Percentiles rank a stretch among this genome's conserved stretches.
Evolutionary conservation across 805 yeast species (phyloP).

Genomic region (Saccharomycopsis schoenii): DNA sequence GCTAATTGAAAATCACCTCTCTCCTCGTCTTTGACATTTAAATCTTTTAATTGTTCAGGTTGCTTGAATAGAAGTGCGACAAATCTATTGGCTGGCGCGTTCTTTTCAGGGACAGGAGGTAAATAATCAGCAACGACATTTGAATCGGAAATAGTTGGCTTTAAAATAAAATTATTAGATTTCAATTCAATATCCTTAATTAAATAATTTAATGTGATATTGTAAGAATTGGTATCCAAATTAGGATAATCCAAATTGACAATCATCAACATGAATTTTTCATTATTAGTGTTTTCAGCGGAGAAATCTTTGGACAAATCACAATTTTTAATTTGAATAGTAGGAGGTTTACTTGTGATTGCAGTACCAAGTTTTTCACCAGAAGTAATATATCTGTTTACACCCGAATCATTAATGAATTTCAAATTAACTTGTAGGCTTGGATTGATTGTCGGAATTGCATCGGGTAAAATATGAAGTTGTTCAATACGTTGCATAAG

Average conservation of each 20-base stretch:
- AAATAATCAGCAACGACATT: constrained; percentile 45
- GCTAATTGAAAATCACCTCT: constrained; percentile 64
- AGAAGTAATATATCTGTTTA: constrained; percentile 66
- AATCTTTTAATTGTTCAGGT: constrained; percentile 22
- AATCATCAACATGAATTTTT: constrained; percentile 63
- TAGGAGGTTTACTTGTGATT: constrained; percentile 70
- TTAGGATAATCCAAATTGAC: constrained; percentile 94
- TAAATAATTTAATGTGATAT: constrained; percentile 70
- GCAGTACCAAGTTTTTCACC: constrained; percentile 66
- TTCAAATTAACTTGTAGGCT: constrained; percentile 62
- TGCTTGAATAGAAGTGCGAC: constrained; percentile 90
- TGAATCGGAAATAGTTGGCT: constrained; percentile 28
- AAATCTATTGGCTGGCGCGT: constrained; percentile 72
- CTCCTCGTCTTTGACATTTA: constrained; percentile 21
- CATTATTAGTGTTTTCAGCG: constrained; percentile 30
- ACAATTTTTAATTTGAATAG: constrained; percentile 65
- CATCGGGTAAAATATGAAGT: constrained; percentile 81
- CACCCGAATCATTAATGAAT: constrained; percentile 60
- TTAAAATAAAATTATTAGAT: constrained; percentile 48
- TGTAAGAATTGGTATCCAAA: constrained; percentile 52
- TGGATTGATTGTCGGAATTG: constrained; percentile 82
- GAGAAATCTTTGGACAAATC: constrained; percentile 29
- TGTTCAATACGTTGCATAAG: constrained; percentile 90
- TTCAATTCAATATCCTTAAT: constrained; percentile 54
- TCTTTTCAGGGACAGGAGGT: constrained; percentile 88